Conservation (phyloP, 345 rosid species). For the Eucalyptus sp. region DNA sequence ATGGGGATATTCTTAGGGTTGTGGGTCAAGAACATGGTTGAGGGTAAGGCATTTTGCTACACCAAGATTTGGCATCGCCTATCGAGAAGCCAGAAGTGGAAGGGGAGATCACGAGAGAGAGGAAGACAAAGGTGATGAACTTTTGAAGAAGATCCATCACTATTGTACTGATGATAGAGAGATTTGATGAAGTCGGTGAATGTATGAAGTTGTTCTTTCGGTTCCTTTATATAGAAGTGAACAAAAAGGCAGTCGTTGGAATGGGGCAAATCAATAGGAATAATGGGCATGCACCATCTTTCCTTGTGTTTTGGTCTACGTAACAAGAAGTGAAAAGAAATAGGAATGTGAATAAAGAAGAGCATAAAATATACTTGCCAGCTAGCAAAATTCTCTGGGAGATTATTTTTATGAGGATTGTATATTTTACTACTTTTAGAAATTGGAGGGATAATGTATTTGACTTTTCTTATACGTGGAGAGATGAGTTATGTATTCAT, state of each 20-base stretch:
- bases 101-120: slow-evolving; percentile 11
- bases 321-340: not conserved
- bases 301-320: not conserved
- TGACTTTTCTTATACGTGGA: not conserved
- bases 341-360: not conserved
- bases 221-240: slow-evolving; percentile 1
- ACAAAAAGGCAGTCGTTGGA: not conserved
- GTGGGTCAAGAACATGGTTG: slow-evolving; percentile 11
- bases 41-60: slow-evolving; percentile 22
- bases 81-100: slow-evolving; percentile 8
- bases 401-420: not conserved
- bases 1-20: not conserved
- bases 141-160: slow-evolving; percentile 25
- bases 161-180: not conserved
- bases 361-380: not conserved
- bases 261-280: not conserved
- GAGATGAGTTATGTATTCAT: not conserved
- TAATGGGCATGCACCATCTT: not conserved
- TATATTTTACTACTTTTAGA: not conserved
- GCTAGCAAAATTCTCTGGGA: not conserved
- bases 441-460: not conserved
- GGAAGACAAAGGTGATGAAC: slow-evolving; percentile 6
- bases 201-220: not conserved
- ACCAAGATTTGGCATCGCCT: slow-evolving; percentile 24
- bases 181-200: not conserved